Base-by-base conservation (phyloP, 805 yeast species). In the Metschnikowia reukaufii region DNA sequence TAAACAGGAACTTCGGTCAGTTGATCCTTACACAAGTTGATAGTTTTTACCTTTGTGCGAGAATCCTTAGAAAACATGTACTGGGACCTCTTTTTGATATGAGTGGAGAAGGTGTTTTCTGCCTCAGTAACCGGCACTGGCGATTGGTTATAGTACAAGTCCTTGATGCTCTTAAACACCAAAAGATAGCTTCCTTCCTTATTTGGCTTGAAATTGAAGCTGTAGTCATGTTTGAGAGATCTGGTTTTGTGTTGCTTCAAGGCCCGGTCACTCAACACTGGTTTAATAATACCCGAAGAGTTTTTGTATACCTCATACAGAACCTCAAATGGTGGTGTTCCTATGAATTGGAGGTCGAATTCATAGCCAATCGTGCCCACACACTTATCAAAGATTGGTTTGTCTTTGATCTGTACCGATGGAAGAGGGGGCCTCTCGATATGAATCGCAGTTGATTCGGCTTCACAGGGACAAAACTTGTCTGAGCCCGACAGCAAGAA, bases 291-390 rank as follows among this genome's bases (percentile, higher is more conserved):
- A 0, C 72, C 70, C 34, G 66, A 55, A 4, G 58, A 48, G 54
- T 68, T 55, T 47, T 80, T 78, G 57, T 79, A 86, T 12, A 84
- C 81, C 36, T 77, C 75, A 50, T 84, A 83, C 34, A 74, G 77
- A 19, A 89, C 74, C 45, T 75, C 76, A 67, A 86, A 94, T 1
- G 98, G 97, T 0, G 96, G 86, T 23, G 83, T 79, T 15, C 99
- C 98, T 4, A 77, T 69, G 42, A 85, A 72, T 0, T 76, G 65
- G 48, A 91, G 73, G 42, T 84, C 87, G 49, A 90, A 81, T 19
- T 72, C 71, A 55, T 74, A 80, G 0, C 97, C 99, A 7, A 89
- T 83, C 37, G 90, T 88, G 0, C 99, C 99, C 25, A 94, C 86
- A 69, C 99, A 94, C 40, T 85, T 80, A 58, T 92, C 98, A 20